These are phyloP conservation scores for Saturnispora bothae DNA, from an alignment of 805 yeast species.

Conservation along the genomic window DNA sequence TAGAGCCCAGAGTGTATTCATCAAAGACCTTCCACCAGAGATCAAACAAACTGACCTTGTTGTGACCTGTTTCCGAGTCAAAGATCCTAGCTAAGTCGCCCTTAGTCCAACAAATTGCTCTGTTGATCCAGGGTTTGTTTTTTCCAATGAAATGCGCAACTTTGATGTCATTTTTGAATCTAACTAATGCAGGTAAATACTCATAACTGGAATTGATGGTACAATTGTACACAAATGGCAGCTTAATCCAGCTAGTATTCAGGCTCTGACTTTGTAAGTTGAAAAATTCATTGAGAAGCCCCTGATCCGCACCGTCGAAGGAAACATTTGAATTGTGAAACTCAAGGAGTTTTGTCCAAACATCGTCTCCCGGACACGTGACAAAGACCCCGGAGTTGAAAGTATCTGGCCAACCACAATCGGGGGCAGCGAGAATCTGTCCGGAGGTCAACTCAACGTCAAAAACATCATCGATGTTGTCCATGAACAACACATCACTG, in stretches of 20 bases:
- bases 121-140: constrained; percentile 33
- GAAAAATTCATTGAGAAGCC: constrained; percentile 71
- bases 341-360: constrained; percentile 32
- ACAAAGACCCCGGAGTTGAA: constrained; percentile 75
- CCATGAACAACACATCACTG: constrained; percentile 40
- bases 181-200: constrained; percentile 26
- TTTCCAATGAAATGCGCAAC: constrained; percentile 62
- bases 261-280: constrained; percentile 21
- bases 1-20: constrained; percentile 9
- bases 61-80: constrained; percentile 7
- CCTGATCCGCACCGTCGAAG: constrained; percentile 92
- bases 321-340: constrained; percentile 23
- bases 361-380: constrained; percentile 38
- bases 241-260: constrained; percentile 42
- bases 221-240: constrained; percentile 80
- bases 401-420: constrained; percentile 86
- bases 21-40: constrained; percentile 26
- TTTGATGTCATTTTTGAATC: constrained; percentile 30
- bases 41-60: constrained; percentile 16
- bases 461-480: constrained; percentile 25
- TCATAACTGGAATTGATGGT: constrained; percentile 37
- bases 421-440: constrained; percentile 52
- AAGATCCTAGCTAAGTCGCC: constrained; percentile 13
- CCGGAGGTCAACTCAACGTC: constrained; percentile 11
- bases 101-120: constrained; percentile 4